Base-by-base conservation (phyloP, 1,139 yeast species). In the Lodderomyces jiufengensis region DNA sequence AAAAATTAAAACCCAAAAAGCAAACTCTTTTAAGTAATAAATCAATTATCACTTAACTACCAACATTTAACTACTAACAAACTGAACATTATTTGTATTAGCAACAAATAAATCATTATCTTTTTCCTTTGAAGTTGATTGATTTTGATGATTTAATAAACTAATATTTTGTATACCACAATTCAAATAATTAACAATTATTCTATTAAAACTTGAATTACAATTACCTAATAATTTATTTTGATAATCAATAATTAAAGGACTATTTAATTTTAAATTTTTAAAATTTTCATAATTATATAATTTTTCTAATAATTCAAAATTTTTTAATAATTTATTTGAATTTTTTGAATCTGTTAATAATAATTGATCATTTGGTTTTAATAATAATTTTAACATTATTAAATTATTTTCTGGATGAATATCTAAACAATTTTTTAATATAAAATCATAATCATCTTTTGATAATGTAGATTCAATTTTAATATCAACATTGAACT, bases 181-280 rank as follows among this genome's bases (percentile, higher is more conserved):
- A 35, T 58, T 50, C 42, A 59, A 52, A 50, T 66, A 68, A 54
- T 70, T 66, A 28, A 62, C 59, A 63, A 70, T 62, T 40, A 70
- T 63, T 29, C 73, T 48, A 45, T 64, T 66, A 42, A 70, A 58
- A 33, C 71, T 61, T 9, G 55, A 52, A 35, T 66, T 70, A 46
- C 73, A 73, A 40, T 70, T 67, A 3, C 84, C 84, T 39, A 78
- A 59, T 50, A 70, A 54, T 36, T 63, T 55, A 50, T 76, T 69
- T 37, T 69, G 70, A 70, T 78, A 75, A 57, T 79, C 85, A 34
- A 78, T 76, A 26, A 77, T 64, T 41, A 79, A 61, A 0, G 84
- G 39, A 22, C 7, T 5, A 18, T 18, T 18, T 18, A 18, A 18
- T 18, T 18, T 18, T 18, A 18, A 18, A 18, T 18, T 18, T 18